Conservation (phyloP, 2,329 filamentous ascomycete genomes). For the Botrytis porri region DNA sequence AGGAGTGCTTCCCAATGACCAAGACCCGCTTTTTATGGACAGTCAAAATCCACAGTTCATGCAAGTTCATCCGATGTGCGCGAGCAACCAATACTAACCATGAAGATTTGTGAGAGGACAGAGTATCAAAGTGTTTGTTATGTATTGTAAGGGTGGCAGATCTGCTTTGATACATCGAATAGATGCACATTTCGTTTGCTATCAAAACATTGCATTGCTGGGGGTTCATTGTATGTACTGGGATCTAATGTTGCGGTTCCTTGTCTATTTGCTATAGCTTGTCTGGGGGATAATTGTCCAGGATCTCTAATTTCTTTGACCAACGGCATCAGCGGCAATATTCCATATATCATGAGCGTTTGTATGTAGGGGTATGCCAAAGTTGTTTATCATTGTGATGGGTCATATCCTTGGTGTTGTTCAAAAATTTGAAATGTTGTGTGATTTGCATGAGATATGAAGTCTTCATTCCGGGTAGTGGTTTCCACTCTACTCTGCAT, state of each 20-base stretch:
- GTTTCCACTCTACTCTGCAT: not conserved
- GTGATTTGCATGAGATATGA: not conserved
- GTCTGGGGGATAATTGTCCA: not conserved
- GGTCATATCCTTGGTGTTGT: not conserved
- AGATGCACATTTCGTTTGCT: constrained; percentile 10
- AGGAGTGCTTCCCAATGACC: constrained; percentile 31
- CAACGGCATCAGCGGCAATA: not conserved
- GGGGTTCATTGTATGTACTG: constrained; percentile 6
- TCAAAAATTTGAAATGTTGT: not conserved
- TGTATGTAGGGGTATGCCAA: constrained; percentile 14
- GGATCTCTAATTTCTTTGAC: constrained; percentile 8
- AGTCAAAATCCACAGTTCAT: constrained; percentile 24
- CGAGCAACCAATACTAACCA: constrained; percentile 16
- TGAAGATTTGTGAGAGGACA: not conserved
- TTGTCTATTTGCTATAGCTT: constrained; percentile 14
- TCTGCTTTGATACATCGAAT: constrained; percentile 9
- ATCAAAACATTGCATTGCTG: constrained; percentile 9
- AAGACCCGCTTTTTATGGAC: constrained; percentile 32
- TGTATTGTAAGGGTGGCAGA: constrained; percentile 19
- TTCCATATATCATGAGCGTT: constrained; percentile 2
- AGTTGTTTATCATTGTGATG: constrained; percentile 1
- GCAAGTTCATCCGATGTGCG: constrained; percentile 20
- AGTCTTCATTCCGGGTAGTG: not conserved
- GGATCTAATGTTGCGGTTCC: not conserved
- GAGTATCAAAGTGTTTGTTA: not conserved